A percentile compares a stretch with the other conserved stretches of the same genome.
Evolutionary conservation across 2,329 filamentous ascomycete species (phyloP).

Genomic region (Claviceps capensis): DNA sequence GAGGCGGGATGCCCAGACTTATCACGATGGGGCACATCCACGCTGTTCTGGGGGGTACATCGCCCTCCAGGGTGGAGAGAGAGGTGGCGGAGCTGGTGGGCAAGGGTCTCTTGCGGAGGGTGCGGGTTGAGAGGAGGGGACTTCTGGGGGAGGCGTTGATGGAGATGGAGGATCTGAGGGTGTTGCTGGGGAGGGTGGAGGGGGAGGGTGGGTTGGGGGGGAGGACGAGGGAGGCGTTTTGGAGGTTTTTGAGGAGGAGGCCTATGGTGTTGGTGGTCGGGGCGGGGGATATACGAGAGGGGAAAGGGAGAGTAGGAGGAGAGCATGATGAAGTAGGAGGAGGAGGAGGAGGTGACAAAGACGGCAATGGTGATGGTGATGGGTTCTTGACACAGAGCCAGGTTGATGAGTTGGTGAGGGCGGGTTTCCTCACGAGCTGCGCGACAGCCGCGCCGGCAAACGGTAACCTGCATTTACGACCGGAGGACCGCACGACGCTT

Average conservation of each 20-base stretch:
- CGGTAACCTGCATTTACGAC: conserved; percentile 28
- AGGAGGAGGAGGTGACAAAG: not conserved
- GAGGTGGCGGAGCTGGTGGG: conserved; percentile 49
- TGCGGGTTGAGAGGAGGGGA: conserved; percentile 48
- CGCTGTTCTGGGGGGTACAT: conserved; percentile 36
- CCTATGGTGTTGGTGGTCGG: not conserved
- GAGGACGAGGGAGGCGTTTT: conserved; percentile 35
- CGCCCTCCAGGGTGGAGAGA: conserved; percentile 51
- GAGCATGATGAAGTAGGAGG: not conserved
- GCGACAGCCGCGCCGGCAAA: conserved; percentile 16
- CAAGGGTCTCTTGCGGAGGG: conserved; percentile 43
- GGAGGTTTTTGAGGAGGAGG: conserved; percentile 34
- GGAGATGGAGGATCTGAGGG: conserved; percentile 40
- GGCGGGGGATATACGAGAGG: not conserved
- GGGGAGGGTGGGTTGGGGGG: conserved; percentile 20
- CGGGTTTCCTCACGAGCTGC: conserved; percentile 51
- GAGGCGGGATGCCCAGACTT: conserved; percentile 45
- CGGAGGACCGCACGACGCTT: conserved; percentile 40
- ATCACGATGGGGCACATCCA: conserved; percentile 54
- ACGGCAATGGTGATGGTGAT: not conserved
- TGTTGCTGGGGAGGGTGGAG: conserved; percentile 22
- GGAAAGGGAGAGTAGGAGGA: too few relatives aligned
- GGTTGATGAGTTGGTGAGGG: conserved; percentile 44
- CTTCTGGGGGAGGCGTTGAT: conserved; percentile 52
- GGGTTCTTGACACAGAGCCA: conserved; percentile 28